phyloP scores from a whole-genome alignment of 768 basidiomycete species.

The Boletellus ananiceps region DNA sequence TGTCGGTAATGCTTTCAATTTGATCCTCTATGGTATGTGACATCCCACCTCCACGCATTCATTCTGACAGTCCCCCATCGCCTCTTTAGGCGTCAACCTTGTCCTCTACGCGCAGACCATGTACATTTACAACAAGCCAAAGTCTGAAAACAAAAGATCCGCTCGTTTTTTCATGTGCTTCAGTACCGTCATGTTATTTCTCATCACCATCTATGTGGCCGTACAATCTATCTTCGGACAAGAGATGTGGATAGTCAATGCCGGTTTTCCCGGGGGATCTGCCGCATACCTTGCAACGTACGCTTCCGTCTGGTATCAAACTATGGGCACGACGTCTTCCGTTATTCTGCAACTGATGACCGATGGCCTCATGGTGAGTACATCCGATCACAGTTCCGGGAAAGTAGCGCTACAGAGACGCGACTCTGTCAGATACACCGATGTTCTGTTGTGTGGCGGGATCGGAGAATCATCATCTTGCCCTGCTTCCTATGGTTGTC shows the following conservation, averaged over 20 bases:
- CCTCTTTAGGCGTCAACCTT: constrained; percentile 8
- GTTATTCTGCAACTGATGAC: constrained; percentile 28
- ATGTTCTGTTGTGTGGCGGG: constrained; percentile 31
- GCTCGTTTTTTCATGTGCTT: constrained; percentile 11
- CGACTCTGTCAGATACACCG: constrained; percentile 30
- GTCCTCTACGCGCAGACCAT: constrained; percentile 14
- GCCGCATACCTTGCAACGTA: constrained; percentile 26
- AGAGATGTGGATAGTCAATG: constrained; percentile 32
- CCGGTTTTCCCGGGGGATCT: constrained; percentile 31
- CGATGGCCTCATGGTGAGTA: constrained; percentile 33
- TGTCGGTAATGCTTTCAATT: constrained; percentile 12
- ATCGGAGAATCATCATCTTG: constrained; percentile 5
- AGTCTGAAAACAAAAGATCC: background rate
- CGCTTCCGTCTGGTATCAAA: constrained; percentile 21
- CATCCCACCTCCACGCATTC: too few species aligned
- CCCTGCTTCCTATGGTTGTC: constrained; percentile 11
- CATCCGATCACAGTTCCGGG: background rate
- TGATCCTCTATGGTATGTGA: constrained; percentile 12
- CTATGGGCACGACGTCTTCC: constrained; percentile 24
- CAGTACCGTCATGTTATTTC: constrained; percentile 15
- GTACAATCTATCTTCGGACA: constrained; percentile 19
- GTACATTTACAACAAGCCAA: background rate
- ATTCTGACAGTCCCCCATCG: background rate
- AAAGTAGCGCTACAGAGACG: background rate
- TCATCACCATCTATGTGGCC: constrained; percentile 26